Evolutionary conservation across 1,139 yeast species (phyloP), one percentile per base, ranked within the genome.

Genomic region (Oligophagozyma castellii): DNA sequence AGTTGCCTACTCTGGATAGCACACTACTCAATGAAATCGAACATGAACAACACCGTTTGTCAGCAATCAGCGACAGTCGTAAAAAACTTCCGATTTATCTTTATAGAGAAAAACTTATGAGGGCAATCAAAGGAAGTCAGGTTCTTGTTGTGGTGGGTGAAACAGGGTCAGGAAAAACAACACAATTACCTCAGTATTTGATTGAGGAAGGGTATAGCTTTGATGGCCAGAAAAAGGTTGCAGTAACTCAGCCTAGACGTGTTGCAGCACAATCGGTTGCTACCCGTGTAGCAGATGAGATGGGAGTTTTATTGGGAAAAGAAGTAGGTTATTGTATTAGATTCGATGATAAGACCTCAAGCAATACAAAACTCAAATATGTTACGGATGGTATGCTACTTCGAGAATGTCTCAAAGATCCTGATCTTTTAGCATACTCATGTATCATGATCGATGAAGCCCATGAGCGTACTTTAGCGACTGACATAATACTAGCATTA

Each of bases 111-210:
- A 61, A 71, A 29, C 55, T 89, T 7, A 53, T 89, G 7, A 47
- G 66, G 3, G 65, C 75, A 1, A 67, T 89, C 3, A 48, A 55
- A 31, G 64, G 60, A 36, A 67, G 79, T 42, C 94, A 84, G 48
- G 76, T 84, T 12, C 51, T 84, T 23, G 78, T 89, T 24, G 77
- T 89, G 16, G 95, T 89, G 23, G 98, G 98, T 35, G 98, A 89
- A 49, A 89, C 98, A 0, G 98, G 98, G 26, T 80, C 95, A 1
- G 98, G 98, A 43, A 89, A 89, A 52, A 84, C 96, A 1, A 89
- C 98, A 0, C 98, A 89, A 54, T 59, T 89, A 19, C 84, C 96
- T 0, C 98, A 89, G 53, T 78, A 76, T 48, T 59, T 89, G 10
- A 67, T 73, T 35, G 95, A 84, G 47, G 83, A 77, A 12, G 94